Evolutionary conservation across 148 eudicot genomes (phyloP), one percentile per base, ranked within the genome.

Genomic region (Fallopia convolvulus): DNA sequence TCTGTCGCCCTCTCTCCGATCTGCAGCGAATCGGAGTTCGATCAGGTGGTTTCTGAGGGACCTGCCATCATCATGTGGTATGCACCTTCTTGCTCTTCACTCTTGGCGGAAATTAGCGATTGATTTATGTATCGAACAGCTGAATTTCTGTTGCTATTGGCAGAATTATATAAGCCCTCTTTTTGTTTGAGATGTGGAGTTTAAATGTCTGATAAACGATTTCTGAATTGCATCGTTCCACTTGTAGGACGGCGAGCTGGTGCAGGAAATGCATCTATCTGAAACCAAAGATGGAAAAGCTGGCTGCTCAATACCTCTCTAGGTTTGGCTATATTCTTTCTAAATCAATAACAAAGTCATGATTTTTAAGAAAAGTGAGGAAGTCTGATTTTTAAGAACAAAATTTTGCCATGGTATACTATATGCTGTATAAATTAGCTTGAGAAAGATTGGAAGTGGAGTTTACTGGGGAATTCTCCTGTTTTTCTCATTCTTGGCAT

Each of bases 201-300:
- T 66, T 20, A 66, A 3, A 66, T 33, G n/a, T 72, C n/a, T 72
- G 53, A 72, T 72, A 1, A 21, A 20, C 8, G 20, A 10, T 72
- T 32, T 66, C 21, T 36, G 52, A 48, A 8, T 42, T 44, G 30
- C 4, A 40, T 23, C 17, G 6, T n/a, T 72, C 33, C 18, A 72
- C 53, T 53, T 65, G 78, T 79, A 90, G 94, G 97, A 89, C 88
- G 92, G 97, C 93, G 70, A 77, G 89, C 36, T 92, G 98, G 98
- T 94, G 98, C 88, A 85, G 98, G 76, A 94, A 94, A 85, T 94
- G 98, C 88, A 94, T 94, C 49, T 94, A 90, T 81, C 83, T 94
- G 83, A 90, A 89, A 86, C 98, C 98, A 40, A 92, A 95, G 80
- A 76, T 95, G 86, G 99, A 95, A 81, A 95, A 92, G 85, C 41